Evolutionary conservation across 306 rosid species (phyloP), one percentile per base, ranked within the genome.

Genomic region (Myrica gale): DNA sequence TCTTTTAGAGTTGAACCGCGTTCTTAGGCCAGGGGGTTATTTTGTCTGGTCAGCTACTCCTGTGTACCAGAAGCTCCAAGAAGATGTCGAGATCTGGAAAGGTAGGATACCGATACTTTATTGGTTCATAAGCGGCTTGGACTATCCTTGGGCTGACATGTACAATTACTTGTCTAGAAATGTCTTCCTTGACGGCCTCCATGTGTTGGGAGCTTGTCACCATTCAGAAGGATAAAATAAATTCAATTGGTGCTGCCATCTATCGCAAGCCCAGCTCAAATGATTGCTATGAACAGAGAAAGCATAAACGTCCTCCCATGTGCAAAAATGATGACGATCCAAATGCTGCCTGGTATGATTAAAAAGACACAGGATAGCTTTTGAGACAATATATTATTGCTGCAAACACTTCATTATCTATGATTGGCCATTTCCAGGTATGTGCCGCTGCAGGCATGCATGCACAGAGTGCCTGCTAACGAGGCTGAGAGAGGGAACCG

Each of bases 131-230:
- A 69, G 46, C 65, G 4, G 23, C 50, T 80, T n/a, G 3, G 4
- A 9, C 48, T 58, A 11, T 71, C 69, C 32, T 16, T 4, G 71
- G 74, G 53, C 71, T 83, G 21, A 78, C 67, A 62, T 48, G 37
- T 57, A 12, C 66, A 48, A 9, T 39, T 42, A 62, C 54, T 83
- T 52, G 56, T 68, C 15, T 65, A 96, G 98, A 78, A 61, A 96
- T 96, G 98, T 65, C 96, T 16, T 45, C 84, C 45, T 86, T 96
- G 47, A 92, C 98, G 3, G 82, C 76, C 62, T 71, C 96, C 67
- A 85, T 96, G 86, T 92, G 99, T 81, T 92, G 98, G 98, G 99
- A 90, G 81, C 96, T 96, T 41, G 91, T 96, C 76, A 86, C 91
- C 53, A 87, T 90, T 85, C 82, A 84, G 82, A 90, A 88, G 81